phyloP scores from a whole-genome alignment of 1,284 basidiomycete genomes.

The Singerocomus inundabilis region DNA sequence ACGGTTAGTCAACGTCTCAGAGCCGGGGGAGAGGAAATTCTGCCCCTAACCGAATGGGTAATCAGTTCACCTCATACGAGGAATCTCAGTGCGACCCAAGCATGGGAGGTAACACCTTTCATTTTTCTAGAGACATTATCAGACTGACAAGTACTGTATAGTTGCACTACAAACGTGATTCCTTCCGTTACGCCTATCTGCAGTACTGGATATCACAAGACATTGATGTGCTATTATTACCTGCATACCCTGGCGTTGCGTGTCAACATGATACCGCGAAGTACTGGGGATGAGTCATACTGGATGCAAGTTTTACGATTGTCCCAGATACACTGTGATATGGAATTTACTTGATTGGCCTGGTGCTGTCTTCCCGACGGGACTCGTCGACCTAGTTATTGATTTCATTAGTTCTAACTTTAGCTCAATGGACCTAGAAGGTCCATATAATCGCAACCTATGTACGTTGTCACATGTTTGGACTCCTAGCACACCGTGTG shows the following conservation, averaged over 20 bases:
- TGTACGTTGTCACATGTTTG: conserved; percentile 11
- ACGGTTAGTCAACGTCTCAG: conserved; percentile 21
- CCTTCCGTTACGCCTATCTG: conserved; percentile 27
- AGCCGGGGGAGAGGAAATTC: conserved; percentile 31
- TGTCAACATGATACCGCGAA: conserved; percentile 28
- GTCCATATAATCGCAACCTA: conserved; percentile 19
- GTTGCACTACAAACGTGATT: conserved; percentile 30
- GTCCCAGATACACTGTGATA: conserved; percentile 21
- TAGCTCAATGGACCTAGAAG: conserved; percentile 18
- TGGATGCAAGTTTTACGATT: background rate
- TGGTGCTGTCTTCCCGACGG: conserved; percentile 31
- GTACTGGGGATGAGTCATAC: conserved; percentile 33
- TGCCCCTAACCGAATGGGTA: conserved; percentile 33
- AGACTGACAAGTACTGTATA: conserved; percentile 3
- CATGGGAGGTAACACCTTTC: conserved; percentile 33
- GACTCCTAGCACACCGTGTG: background rate
- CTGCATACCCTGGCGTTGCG: conserved; percentile 28
- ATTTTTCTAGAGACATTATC: background rate
- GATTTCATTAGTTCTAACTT: conserved; percentile 12
- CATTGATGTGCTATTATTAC: conserved; percentile 34
- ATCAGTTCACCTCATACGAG: conserved; percentile 26
- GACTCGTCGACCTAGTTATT: conserved; percentile 24
- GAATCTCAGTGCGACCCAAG: conserved; percentile 23
- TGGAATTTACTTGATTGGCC: conserved; percentile 34
- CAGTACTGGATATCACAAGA: conserved; percentile 28